Evolutionary conservation across 495 filamentous ascomycete genomes (phyloP), one percentile per base, ranked within the genome.

Genomic region (Penicillium canariense): DNA sequence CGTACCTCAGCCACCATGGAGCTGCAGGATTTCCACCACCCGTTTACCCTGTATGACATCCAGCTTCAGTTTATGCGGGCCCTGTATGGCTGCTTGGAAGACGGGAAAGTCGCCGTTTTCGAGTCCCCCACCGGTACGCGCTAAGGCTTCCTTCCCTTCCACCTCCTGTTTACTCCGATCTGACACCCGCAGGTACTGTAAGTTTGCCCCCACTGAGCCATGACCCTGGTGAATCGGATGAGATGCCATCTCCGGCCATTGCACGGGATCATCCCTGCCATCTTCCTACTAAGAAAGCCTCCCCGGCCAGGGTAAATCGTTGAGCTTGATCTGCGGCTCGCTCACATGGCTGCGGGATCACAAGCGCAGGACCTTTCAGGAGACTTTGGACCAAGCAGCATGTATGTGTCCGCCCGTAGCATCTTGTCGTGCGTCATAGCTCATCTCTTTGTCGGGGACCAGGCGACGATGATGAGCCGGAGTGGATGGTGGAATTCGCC

Each of bases 291-390:
- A 55, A 56, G 50, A 46, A 50, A 42, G 46, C 14, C 15, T 30
- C 18, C 10, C 40, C 30, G 2, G 9, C 9, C 52, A 93, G 86
- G 92, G 94, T n/a, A 98, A 98, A 83, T 97, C 95, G 2, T 69
- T 98, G 15, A 97, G 94, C 63, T 75, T 98, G 18, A 96, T 98
- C 58, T 98, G 94, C 73, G 87, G 85, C 47, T 84, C 94, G 30
- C 72, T 98, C 58, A 97, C 94, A 1, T 98, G 94, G 95, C 77
- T 97, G 8, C 87, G 94, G 40, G 84, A 91, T 58, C 83, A 91
- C 70, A 93, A 96, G 70, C 81, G 83, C 30, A 78, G 78, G 52
- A 71, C 57, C 0, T 85, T 91, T 53, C 82, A 89, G 44, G 76
- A 84, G 47, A 56, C 69, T 4, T 51, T 77, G 11, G 62, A 72